Percentiles rank a stretch among this genome's conserved stretches.
Conservation (phyloP, 140 eudicot species). For the Ambrosia hybrid region DNA sequence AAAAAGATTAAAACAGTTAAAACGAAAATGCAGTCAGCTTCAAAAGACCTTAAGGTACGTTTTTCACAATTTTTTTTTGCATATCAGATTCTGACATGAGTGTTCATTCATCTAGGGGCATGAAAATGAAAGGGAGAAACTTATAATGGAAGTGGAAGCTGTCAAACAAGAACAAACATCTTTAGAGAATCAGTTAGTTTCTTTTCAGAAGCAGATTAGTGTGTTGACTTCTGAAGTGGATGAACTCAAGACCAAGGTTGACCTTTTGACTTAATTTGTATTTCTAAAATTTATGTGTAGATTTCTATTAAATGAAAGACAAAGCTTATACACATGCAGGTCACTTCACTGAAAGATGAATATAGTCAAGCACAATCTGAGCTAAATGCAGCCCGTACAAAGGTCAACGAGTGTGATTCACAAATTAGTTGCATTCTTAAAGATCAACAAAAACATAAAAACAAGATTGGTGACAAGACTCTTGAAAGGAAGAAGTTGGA, state of each 20-base stretch:
- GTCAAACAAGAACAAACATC: constrained; percentile 66
- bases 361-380: constrained; percentile 68
- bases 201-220: constrained; percentile 60
- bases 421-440: constrained; percentile 70
- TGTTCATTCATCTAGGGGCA: constrained; percentile 53
- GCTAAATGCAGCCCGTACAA: constrained; percentile 65
- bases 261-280: constrained; percentile 1
- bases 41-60: constrained; percentile 79
- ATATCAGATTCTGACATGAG: constrained; percentile 11
- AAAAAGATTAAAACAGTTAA: constrained; percentile 75
- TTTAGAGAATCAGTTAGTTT: constrained; percentile 62
- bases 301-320: neutral
- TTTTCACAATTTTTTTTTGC: neutral
- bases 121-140: constrained; percentile 82
- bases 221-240: constrained; percentile 61
- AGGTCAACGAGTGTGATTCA: constrained; percentile 85
- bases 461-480: constrained; percentile 63
- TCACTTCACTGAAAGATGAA: constrained; percentile 49
- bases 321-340: constrained; percentile 42
- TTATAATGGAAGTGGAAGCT: constrained; percentile 90
- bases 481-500: constrained; percentile 88
- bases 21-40: constrained; percentile 75
- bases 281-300: neutral
- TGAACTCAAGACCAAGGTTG: constrained; percentile 60
- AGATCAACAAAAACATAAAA: constrained; percentile 72